Evolutionary conservation across 768 basidiomycete species (phyloP).

Genomic region (Termitomyces sp.): DNA sequence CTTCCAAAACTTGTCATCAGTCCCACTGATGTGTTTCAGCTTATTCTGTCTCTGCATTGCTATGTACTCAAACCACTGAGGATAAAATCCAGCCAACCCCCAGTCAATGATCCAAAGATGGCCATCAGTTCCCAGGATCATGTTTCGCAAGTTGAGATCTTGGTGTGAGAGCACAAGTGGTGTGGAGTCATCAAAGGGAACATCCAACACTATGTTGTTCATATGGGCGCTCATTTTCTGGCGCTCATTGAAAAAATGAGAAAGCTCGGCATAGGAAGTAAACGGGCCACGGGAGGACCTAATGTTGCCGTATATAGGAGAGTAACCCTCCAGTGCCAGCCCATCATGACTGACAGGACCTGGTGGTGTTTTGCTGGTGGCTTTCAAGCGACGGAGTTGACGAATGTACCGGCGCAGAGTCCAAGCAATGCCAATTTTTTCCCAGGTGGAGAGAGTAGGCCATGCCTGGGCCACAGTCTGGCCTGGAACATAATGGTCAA

Average conservation of each 20-base stretch:
- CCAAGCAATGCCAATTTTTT: slow-evolving; percentile 14
- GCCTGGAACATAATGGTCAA: slow-evolving; percentile 1
- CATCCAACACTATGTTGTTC: background rate
- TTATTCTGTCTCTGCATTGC: slow-evolving; percentile 12
- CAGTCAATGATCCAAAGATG: slow-evolving; percentile 19
- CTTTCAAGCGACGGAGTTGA: slow-evolving; percentile 11
- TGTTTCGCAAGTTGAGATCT: slow-evolving; percentile 16
- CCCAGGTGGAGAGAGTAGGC: slow-evolving; percentile 10
- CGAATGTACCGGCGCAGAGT: slow-evolving; percentile 17
- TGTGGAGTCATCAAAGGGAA: slow-evolving; percentile 13
- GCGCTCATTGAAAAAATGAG: slow-evolving; percentile 12
- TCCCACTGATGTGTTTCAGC: background rate
- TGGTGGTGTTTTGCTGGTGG: background rate
- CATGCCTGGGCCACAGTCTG: slow-evolving; percentile 13
- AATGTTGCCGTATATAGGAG: background rate
- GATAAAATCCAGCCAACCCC: slow-evolving; percentile 18
- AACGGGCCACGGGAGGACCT: background rate
- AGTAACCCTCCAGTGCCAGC: background rate
- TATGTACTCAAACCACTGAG: slow-evolving; percentile 15
- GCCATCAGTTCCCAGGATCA: slow-evolving; percentile 18
- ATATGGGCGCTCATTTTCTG: background rate
- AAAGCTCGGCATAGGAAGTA: slow-evolving; percentile 12
- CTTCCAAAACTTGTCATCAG: too few relatives aligned
- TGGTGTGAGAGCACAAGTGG: slow-evolving; percentile 22
- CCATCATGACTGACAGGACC: background rate